Base-by-base conservation (phyloP, 306 rosid species). In the Corylus heterophylla region DNA sequence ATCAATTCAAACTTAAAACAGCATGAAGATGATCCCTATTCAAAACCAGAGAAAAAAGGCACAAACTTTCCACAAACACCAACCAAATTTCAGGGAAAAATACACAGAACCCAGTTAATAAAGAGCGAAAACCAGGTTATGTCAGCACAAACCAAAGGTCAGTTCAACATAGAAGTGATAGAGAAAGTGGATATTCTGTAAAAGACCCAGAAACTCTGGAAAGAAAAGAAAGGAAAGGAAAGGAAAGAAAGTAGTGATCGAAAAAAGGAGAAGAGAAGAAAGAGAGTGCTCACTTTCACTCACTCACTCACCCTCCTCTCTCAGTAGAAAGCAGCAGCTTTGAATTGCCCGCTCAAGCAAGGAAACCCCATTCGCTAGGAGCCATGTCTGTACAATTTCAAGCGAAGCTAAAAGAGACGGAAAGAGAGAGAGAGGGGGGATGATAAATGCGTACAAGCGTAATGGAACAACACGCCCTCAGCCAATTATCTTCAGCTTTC, bases 291-390 rank as follows among this genome's bases (percentile, higher is more conserved):
- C n/a, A 59, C 55, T 69, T 54, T 89, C 45, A 42, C 63, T 89
- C 45, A 42, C 45, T 42, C 88, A 75, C 35, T 31, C 35, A 31
- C 2, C 35, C 64, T 22, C 44, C 71, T 71, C 83, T 45, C 76
- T 44, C n/a, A 59, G 87, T 77, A 83, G 76, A 22, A 78, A 74
- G 86, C 66, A 80, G 83, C 77, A 82, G 71, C 78, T 77, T 71
- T 62, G 76, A 72, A 78, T 71, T 44, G 82, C 67, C 74, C 63
- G 76, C 62, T 50, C 73, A 58, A 81, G 71, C 37, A 81, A 74
- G 68, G 75, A 16, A 86, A 82, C 82, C 94, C 97, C 94, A 85
- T 86, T 74, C 71, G 88, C 45, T 89, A 85, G 90, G 92, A 90
- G 64, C 51, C 79, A 83, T 89, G 95, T 87, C 82, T 87, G 89